Evolutionary conservation across 108 stramenopile genomes (phyloP), one percentile per base, ranked within the genome.

Genomic region (Tribonema minus): DNA sequence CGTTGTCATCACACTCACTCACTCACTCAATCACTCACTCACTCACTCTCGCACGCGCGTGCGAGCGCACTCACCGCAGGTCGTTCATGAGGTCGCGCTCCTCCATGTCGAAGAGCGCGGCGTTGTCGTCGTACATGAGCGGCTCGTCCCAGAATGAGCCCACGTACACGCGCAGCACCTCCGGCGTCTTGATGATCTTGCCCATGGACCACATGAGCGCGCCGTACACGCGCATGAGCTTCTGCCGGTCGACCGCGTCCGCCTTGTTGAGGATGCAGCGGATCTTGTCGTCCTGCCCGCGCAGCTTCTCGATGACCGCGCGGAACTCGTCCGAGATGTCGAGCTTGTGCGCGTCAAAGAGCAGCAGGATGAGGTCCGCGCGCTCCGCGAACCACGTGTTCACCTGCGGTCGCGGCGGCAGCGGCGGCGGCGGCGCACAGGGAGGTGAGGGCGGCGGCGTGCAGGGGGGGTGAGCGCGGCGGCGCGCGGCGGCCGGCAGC

Each of bases 351-450:
- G 92, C 91, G 78, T 93, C 88, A 85, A 98, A 97, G 87, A 98
- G 92, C 6, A 98, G 87, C 41, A 98, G 94, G 39, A 98, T 94
- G 46, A 97, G 84, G 87, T 98, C 98, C 33, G 95, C 90, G 33
- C 98, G 90, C 85, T 94, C 95, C 2, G 94, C 98, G 77, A 98
- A 98, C 98, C 98, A 98, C 79, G 92, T 90, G 92, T 93, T 91
- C 32, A 97, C 96, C 60, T 85, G 30, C 5, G 9, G 29, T 3
- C 61, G 30, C 5, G 9, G 61, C 4, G 30, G 5, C 4, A 7
- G 4, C 5, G 61, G 61, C 61, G 30, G 30, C 29, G 29, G 30
- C 27, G 61, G 30, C 5, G 9, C 9, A 26, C 61, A 26, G 27
- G 9, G 61, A 26, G 30, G 5, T 3, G 61, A 3, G 27, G 61